Base-by-base conservation (phyloP, 306 rosid species). In the Ormosia semicastrata region DNA sequence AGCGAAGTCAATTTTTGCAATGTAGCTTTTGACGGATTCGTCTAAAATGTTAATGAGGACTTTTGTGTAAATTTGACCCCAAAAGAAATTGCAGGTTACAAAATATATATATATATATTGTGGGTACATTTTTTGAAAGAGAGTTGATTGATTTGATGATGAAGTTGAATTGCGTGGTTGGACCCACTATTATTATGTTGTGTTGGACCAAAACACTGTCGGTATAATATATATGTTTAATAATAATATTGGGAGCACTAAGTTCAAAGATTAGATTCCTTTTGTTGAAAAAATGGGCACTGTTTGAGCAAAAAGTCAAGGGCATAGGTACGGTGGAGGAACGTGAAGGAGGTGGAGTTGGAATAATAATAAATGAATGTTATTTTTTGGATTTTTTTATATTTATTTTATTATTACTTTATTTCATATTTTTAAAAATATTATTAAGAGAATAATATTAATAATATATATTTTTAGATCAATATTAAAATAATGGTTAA, bases 191-290 rank as follows among this genome's bases (percentile, higher is more conserved):
- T 37, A 12, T 62, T 32, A 1, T 5, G 40, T 24, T 24, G 1
- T 1, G 24, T 24, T 24, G 24, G 24, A 24, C 24, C 24, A 24
- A 24, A 24, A 24, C 24, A 24, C 24, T 24, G 24, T 32, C 5
- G 41, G 39, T 14, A 30, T 10, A 59, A 30, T 59, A 37, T 59
- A 30, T 56, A n/a, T 4, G 7, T 59, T 59, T 29, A 59, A 59
- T n/a, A 62, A 63, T 75, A 64, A 17, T 64, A 78, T 39, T 77
- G 86, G 84, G 73, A 59, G 82, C 52, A 62, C 59, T 34, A 71
- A 0, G 64, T 76, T 81, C 71, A 75, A 76, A 85, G 88, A 76
- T 76, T 81, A 46, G 85, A 85, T 85, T 77, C 85, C 17, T 75
- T 64, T 44, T 14, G 83, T 72, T 78, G 76, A 73, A 84, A 66